Percentiles rank a stretch among this genome's conserved stretches.
phyloP scores from a whole-genome alignment of 2,329 filamentous ascomycete genomes.

The Cladophialophora bantiana region DNA sequence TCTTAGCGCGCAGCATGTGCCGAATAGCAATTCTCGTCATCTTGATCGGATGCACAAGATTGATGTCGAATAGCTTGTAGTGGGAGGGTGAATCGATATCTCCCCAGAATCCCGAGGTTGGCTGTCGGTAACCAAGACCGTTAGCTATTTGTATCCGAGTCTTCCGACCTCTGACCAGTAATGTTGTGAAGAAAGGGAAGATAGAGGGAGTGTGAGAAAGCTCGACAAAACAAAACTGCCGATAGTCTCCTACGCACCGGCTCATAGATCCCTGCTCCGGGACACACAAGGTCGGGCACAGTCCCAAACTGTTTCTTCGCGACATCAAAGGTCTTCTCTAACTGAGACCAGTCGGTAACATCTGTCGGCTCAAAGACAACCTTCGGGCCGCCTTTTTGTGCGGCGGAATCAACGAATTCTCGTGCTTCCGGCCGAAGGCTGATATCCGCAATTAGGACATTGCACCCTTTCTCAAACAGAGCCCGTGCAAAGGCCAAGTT shows the following conservation, averaged over 20 bases:
- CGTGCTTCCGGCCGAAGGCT: conserved; percentile 54
- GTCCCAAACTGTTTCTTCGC: conserved; percentile 57
- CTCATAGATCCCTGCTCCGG: conserved; percentile 51
- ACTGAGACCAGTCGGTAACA: conserved; percentile 57
- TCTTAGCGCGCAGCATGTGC: not conserved
- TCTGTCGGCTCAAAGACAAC: conserved; percentile 54
- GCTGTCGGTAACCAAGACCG: not conserved
- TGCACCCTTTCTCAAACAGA: conserved; percentile 52
- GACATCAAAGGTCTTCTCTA: conserved; percentile 57
- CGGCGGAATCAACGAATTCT: conserved; percentile 49
- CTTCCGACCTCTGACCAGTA: not conserved
- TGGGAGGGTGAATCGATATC: conserved; percentile 46
- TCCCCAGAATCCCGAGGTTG: conserved; percentile 22
- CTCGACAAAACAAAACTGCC: not conserved
- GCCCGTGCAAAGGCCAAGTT: conserved; percentile 53
- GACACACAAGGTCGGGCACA: conserved; percentile 55
- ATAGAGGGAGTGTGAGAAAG: not conserved
- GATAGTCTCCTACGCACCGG: conserved; percentile 40
- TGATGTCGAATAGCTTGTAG: conserved; percentile 58
- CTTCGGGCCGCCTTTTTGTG: conserved; percentile 38
- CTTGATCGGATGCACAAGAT: conserved; percentile 59
- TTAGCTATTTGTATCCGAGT: not conserved
- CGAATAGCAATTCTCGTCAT: conserved; percentile 56
- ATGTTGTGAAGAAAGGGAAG: not conserved
- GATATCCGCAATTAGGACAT: conserved; percentile 55